These are phyloP conservation scores for Plasmodium fragile DNA, from an alignment of 169 alveolate species.

Conservation along the genomic window DNA sequence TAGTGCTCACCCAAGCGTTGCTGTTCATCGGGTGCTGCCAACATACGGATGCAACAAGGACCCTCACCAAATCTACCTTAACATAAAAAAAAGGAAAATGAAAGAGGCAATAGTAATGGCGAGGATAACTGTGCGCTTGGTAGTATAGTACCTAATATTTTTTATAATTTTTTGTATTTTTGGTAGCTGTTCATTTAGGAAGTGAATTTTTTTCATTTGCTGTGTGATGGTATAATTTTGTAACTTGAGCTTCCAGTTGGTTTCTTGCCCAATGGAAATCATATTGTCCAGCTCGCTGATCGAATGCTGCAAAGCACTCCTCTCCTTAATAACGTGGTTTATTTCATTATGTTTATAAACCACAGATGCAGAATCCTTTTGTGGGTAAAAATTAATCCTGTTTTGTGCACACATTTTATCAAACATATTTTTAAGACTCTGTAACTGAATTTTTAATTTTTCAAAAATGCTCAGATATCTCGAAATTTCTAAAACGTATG, in stretches of 20 bases:
- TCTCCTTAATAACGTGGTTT: slow-evolving; percentile 52
- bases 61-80: slow-evolving; percentile 8
- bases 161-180: slow-evolving; percentile 63
- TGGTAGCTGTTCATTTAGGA: slow-evolving; percentile 31
- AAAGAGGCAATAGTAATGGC: slow-evolving; percentile 29
- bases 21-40: neutral
- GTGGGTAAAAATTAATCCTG: slow-evolving; percentile 12
- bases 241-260: slow-evolving; percentile 21
- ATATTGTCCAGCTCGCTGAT: slow-evolving; percentile 55
- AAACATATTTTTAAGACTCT: slow-evolving; percentile 22
- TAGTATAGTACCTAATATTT: slow-evolving; percentile 36
- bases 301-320: slow-evolving; percentile 52
- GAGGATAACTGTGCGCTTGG: slow-evolving; percentile 21
- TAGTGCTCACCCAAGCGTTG: neutral
- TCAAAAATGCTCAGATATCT: slow-evolving; percentile 70
- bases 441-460: slow-evolving; percentile 69
- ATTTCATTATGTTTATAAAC: slow-evolving; percentile 17
- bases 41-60: neutral
- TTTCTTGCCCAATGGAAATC: slow-evolving; percentile 29
- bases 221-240: slow-evolving; percentile 44
- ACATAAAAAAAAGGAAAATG: slow-evolving; percentile 58
- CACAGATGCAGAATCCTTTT: neutral
- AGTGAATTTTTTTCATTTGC: slow-evolving; percentile 40
- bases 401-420: slow-evolving; percentile 26
- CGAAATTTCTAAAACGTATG: slow-evolving; percentile 52